Conservation (phyloP, 1,284 basidiomycete genomes). For the Tausonia pullulans region DNA sequence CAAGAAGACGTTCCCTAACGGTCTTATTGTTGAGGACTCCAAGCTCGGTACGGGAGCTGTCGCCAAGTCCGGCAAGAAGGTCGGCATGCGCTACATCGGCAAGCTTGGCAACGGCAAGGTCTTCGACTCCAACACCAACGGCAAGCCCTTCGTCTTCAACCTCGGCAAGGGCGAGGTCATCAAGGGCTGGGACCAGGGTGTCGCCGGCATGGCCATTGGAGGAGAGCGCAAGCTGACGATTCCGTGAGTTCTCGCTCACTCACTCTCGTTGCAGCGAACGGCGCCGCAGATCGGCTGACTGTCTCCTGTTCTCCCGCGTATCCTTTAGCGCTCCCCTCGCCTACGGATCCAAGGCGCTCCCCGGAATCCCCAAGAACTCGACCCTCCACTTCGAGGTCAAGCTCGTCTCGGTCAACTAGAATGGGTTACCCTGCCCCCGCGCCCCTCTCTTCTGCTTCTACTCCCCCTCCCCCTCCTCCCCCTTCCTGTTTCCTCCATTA, state of each 20-base stretch:
- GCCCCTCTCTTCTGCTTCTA: background rate
- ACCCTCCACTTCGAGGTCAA: constrained; percentile 46
- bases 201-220: constrained; percentile 83
- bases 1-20: constrained; percentile 49
- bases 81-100: constrained; percentile 82
- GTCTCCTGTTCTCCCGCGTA: background rate
- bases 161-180: constrained; percentile 86
- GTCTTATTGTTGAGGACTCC: constrained; percentile 65
- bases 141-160: constrained; percentile 76
- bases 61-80: constrained; percentile 73
- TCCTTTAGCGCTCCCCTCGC: constrained; percentile 38
- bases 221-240: constrained; percentile 76
- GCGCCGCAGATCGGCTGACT: background rate
- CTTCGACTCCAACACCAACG: constrained; percentile 82
- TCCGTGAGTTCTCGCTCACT: constrained; percentile 34
- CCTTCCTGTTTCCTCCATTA: too few species aligned
- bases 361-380: constrained; percentile 42
- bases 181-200: constrained; percentile 88
- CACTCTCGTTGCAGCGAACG: background rate
- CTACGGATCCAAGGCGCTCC: constrained; percentile 41
- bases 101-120: constrained; percentile 63
- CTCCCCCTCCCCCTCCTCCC: too few species aligned
- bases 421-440: too few species aligned
- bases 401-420: constrained; percentile 40
- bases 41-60: constrained; percentile 67